Conservation (phyloP, 805 yeast species). For the Priceomyces haplophilus region DNA sequence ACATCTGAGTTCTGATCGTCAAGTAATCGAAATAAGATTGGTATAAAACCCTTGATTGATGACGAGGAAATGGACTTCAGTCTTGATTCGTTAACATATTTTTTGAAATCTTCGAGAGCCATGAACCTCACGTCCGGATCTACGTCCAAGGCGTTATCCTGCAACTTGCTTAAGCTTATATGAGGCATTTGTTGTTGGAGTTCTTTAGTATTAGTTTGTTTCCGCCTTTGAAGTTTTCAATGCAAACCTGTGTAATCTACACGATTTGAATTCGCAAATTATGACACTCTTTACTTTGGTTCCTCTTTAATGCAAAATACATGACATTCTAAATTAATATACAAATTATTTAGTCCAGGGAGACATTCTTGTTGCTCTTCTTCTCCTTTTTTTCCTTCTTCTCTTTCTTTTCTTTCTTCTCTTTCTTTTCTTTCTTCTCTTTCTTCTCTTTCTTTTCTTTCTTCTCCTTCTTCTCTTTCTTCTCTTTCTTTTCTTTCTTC, state of each 20-base stretch:
- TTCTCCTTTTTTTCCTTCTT: slow-evolving; percentile 5
- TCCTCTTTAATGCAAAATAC: not conserved
- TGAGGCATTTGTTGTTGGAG: slow-evolving; percentile 18
- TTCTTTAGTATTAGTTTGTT: not conserved
- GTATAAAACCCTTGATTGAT: slow-evolving; percentile 34
- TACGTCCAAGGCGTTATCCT: slow-evolving; percentile 53
- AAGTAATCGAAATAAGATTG: slow-evolving; percentile 42
- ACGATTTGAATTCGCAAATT: not conserved
- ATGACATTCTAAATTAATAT: not conserved
- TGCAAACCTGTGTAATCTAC: not conserved
- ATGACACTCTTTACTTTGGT: not conserved
- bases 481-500: slow-evolving; percentile 5
- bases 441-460: not conserved
- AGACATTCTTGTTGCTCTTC: not conserved
- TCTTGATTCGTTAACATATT: slow-evolving; percentile 28
- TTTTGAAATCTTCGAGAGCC: slow-evolving; percentile 75
- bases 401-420: slow-evolving; percentile 12
- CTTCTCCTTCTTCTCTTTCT: no score
- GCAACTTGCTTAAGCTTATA: slow-evolving; percentile 27
- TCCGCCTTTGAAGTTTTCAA: not conserved
- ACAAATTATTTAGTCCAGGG: not conserved
- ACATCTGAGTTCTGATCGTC: slow-evolving; percentile 69
- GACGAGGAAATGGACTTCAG: slow-evolving; percentile 20
- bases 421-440: slow-evolving; percentile 6
- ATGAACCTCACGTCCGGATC: slow-evolving; percentile 83